Percentiles rank a stretch among this genome's conserved stretches.
Evolutionary conservation across 176 grass and related monocot species (phyloP).

Genomic region (Puccinellia tenuiflora): DNA sequence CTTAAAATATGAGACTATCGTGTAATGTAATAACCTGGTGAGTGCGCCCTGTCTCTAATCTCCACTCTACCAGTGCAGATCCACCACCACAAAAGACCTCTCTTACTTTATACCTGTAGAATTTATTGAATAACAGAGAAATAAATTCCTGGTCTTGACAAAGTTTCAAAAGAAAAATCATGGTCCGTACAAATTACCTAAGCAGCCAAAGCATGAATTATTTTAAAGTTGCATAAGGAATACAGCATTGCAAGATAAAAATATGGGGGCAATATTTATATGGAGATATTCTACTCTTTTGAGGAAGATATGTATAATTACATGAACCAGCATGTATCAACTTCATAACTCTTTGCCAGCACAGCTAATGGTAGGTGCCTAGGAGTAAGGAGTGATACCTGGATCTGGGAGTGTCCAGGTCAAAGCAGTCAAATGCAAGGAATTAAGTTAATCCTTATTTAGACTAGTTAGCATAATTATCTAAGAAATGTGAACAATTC

Average conservation of each 20-base stretch:
- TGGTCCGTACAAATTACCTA: not conserved
- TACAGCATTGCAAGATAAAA: not conserved
- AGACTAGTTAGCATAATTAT: not conserved
- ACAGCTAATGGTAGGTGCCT: not conserved
- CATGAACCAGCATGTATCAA: not conserved
- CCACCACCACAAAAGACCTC: constrained; percentile 62
- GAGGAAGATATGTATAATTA: not conserved
- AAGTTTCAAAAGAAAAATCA: not conserved
- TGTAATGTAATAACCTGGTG: constrained; percentile 57
- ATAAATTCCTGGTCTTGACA: not conserved
- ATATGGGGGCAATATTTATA: not conserved
- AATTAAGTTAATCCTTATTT: not conserved
- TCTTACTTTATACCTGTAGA: constrained; percentile 77
- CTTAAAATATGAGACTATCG: not conserved
- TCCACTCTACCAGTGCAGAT: constrained; percentile 84
- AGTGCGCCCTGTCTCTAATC: constrained; percentile 84
- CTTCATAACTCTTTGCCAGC: not conserved
- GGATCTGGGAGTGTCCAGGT: not conserved
- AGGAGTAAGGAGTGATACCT: not conserved
- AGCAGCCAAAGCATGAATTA: not conserved
- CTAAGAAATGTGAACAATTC: not conserved
- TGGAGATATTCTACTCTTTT: not conserved
- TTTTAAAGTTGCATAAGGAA: not conserved
- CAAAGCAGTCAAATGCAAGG: not conserved
- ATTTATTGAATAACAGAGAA: not conserved